phyloP scores from a whole-genome alignment of 495 filamentous ascomycete genomes.

The Aspergillus wentii region DNA sequence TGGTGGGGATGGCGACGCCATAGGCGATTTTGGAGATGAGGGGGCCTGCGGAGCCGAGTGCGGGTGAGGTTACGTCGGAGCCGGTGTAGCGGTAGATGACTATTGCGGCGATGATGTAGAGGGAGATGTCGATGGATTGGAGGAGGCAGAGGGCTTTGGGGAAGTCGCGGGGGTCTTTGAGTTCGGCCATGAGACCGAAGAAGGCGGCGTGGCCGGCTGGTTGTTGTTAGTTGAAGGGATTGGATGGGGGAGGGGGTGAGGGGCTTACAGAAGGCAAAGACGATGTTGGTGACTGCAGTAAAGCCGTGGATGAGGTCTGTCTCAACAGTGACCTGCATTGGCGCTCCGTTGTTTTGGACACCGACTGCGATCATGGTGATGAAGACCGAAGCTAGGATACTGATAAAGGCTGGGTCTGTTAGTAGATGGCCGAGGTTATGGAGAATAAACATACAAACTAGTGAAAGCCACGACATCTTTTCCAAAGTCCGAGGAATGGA shows the following conservation, averaged over 20 bases:
- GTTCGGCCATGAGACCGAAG: constrained; percentile 72
- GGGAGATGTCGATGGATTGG: constrained; percentile 57
- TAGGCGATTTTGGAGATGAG: constrained; percentile 66
- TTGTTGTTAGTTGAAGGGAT: constrained; percentile 2
- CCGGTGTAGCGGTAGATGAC: constrained; percentile 71
- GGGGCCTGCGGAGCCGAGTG: constrained; percentile 61
- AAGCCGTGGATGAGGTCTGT: constrained; percentile 35
- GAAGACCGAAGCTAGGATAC: constrained; percentile 63
- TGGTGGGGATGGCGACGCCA: constrained; percentile 72
- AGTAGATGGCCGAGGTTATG: background rate
- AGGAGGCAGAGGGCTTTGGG: constrained; percentile 61
- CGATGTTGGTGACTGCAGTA: constrained; percentile 40
- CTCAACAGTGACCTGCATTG: constrained; percentile 21
- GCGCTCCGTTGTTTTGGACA: constrained; percentile 26
- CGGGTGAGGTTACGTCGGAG: constrained; percentile 60
- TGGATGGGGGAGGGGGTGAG: background rate
- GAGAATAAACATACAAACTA: constrained; percentile 44
- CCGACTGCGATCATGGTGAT: constrained; percentile 68
- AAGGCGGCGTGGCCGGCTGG: constrained; percentile 63
- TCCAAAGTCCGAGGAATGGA: constrained; percentile 65
- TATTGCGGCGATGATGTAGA: constrained; percentile 52
- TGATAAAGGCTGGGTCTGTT: constrained; percentile 52
- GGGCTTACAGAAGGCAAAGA: constrained; percentile 39
- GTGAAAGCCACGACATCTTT: constrained; percentile 57
- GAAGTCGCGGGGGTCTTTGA: constrained; percentile 64